Percentiles rank a stretch among this genome's conserved stretches.
Evolutionary conservation across 177 flowering plant genomes (phyloP).

Genomic region (Telopea speciosissima): DNA sequence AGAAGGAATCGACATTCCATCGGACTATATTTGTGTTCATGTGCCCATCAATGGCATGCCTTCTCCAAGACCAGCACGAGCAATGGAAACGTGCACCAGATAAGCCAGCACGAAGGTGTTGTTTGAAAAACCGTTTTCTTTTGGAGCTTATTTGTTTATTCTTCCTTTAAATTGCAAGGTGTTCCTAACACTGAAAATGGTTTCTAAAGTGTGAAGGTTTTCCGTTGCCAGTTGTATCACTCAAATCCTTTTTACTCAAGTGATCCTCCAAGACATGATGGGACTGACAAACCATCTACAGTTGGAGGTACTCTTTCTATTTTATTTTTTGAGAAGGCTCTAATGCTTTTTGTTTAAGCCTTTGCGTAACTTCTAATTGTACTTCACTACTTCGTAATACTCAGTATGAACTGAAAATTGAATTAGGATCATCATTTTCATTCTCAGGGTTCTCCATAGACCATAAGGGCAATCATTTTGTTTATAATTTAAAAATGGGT

Average conservation of each 20-base stretch:
- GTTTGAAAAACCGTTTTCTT: not conserved
- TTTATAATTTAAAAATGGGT: no score
- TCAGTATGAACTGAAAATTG: not conserved
- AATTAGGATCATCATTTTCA: no score
- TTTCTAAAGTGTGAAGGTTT: constrained; percentile 79
- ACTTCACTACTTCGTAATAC: no score
- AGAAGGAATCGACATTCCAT: constrained; percentile 66
- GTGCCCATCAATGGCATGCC: constrained; percentile 80
- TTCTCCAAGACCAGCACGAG: constrained; percentile 70
- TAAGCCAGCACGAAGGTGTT: constrained; percentile 60
- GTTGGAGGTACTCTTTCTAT: constrained; percentile 44
- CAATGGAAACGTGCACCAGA: constrained; percentile 62
- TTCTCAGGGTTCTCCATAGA: not conserved
- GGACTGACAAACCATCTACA: constrained; percentile 44
- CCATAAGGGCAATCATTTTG: no score
- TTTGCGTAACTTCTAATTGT: no score
- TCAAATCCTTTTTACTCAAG: constrained; percentile 70
- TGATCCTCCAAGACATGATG: constrained; percentile 54
- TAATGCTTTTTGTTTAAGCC: no score
- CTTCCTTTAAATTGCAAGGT: not conserved
- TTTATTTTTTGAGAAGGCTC: no score
- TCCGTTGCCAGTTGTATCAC: constrained; percentile 69
- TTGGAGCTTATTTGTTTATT: constrained; percentile 1
- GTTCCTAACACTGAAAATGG: constrained; percentile 15
- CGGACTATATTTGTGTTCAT: constrained; percentile 78